These are phyloP conservation scores for Gleditsia sinensis DNA, from an alignment of 306 rosid species.

Conservation along the genomic window DNA sequence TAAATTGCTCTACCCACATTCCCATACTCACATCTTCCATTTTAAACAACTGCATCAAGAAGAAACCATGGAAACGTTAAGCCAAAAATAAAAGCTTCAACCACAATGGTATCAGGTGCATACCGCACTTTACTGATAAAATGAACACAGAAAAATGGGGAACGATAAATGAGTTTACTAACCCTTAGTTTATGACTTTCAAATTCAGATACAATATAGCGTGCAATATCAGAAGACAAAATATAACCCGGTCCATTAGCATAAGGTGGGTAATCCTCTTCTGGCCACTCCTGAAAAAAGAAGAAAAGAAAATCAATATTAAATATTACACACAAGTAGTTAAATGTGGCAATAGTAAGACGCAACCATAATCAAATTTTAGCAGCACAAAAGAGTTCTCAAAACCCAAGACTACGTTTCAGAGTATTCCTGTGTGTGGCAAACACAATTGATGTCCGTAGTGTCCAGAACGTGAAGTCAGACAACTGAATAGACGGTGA, in stretches of 20 bases:
- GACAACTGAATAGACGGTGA: neutral
- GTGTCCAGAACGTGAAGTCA: neutral
- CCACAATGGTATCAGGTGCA: neutral
- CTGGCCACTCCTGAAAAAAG: slow-evolving; percentile 86
- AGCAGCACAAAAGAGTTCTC: neutral
- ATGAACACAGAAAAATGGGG: neutral
- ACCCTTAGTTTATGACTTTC: slow-evolving; percentile 73
- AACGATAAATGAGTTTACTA: slow-evolving; percentile 17
- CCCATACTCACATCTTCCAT: slow-evolving; percentile 99
- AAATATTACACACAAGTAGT: neutral
- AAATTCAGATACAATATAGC: slow-evolving; percentile 60
- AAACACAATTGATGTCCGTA: neutral
- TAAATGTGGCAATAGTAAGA: slow-evolving; percentile 16
- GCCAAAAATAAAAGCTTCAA: slow-evolving; percentile 1
- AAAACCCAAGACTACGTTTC: slow-evolving; percentile 1
- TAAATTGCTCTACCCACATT: slow-evolving; percentile 88
- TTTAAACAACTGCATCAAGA: slow-evolving; percentile 70
- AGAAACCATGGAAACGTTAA: neutral
- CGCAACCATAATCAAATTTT: neutral
- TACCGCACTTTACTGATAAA: neutral
- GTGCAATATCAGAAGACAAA: slow-evolving; percentile 71
- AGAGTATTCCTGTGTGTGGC: neutral
- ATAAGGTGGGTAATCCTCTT: slow-evolving; percentile 85
- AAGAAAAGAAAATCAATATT: slow-evolving; percentile 24
- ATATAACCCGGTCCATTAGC: slow-evolving; percentile 96